Conservation (phyloP, 2,329 filamentous ascomycete genomes). For the Periconia sp. region DNA sequence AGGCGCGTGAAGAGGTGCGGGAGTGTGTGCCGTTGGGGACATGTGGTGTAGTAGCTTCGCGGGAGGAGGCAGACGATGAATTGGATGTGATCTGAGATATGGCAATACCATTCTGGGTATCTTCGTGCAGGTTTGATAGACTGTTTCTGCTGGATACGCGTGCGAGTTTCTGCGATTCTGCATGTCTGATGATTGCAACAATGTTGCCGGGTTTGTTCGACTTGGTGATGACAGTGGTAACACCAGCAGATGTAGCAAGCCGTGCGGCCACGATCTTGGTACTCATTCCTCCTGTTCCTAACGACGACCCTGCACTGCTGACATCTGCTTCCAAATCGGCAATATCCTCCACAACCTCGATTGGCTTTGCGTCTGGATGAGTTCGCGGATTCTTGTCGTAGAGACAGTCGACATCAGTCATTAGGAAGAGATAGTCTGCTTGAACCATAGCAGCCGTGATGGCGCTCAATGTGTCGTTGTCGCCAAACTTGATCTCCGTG, state of each 20-base stretch:
- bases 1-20: slow-evolving; percentile 16
- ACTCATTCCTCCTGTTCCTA: slow-evolving; percentile 95
- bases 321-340: slow-evolving; percentile 81
- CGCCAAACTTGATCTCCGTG: slow-evolving; percentile 98
- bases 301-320: slow-evolving; percentile 80
- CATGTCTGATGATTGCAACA: slow-evolving; percentile 78
- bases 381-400: slow-evolving; percentile 94
- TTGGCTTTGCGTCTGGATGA: slow-evolving; percentile 81
- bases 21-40: slow-evolving; percentile 35
- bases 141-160: slow-evolving; percentile 31
- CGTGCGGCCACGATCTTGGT: slow-evolving; percentile 95
- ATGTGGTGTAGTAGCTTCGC: slow-evolving; percentile 25
- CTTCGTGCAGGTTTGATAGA: slow-evolving; percentile 32
- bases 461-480: slow-evolving; percentile 95
- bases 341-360: slow-evolving; percentile 92
- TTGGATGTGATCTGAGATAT: slow-evolving; percentile 22
- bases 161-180: slow-evolving; percentile 62
- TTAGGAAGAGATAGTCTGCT: slow-evolving; percentile 93
- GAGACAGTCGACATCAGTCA: slow-evolving; percentile 98
- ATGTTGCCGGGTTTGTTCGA: slow-evolving; percentile 95
- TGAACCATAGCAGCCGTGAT: slow-evolving; percentile 98
- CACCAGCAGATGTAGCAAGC: slow-evolving; percentile 88
- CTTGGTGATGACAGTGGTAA: slow-evolving; percentile 92
- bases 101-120: slow-evolving; percentile 14
- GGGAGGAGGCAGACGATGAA: slow-evolving; percentile 20